Conservation (phyloP, 805 yeast species). For the Maudiozyma serrabonitensis region DNA sequence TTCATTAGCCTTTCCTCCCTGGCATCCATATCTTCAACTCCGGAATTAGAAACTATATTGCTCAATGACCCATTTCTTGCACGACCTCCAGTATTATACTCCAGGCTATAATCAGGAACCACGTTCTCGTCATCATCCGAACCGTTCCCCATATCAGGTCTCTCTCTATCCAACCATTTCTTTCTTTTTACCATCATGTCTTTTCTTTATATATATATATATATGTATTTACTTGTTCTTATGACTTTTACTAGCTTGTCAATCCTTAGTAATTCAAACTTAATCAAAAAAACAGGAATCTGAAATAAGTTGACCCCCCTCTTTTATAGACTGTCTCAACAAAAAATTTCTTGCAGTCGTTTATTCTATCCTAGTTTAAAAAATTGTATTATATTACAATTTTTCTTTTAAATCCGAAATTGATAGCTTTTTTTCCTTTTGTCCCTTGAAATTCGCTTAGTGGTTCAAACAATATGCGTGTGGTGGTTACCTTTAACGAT, state of each 20-base stretch:
- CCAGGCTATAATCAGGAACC: background rate
- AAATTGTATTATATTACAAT: background rate
- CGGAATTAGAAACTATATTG: background rate
- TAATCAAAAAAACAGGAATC: no score
- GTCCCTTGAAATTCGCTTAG: no score
- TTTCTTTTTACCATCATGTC: constrained; percentile 2
- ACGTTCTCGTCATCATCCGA: background rate
- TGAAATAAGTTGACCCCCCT: no score
- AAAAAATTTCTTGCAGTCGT: no score
- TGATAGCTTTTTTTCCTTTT: no score
- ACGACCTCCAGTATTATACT: background rate
- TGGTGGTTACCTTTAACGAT: no score
- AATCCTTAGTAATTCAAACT: no score
- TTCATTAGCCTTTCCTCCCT: background rate
- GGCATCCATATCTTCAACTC: background rate
- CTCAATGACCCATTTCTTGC: background rate
- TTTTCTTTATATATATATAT: no score
- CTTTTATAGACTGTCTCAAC: no score
- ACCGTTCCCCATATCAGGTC: background rate
- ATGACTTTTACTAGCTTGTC: no score
- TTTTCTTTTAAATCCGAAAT: background rate
- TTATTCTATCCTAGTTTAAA: no score
- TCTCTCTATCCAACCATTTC: constrained; percentile 2
- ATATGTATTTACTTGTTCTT: background rate
- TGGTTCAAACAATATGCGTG: no score